phyloP scores from a whole-genome alignment of 495 filamentous ascomycete species.

The Elasticomyces elasticus region DNA sequence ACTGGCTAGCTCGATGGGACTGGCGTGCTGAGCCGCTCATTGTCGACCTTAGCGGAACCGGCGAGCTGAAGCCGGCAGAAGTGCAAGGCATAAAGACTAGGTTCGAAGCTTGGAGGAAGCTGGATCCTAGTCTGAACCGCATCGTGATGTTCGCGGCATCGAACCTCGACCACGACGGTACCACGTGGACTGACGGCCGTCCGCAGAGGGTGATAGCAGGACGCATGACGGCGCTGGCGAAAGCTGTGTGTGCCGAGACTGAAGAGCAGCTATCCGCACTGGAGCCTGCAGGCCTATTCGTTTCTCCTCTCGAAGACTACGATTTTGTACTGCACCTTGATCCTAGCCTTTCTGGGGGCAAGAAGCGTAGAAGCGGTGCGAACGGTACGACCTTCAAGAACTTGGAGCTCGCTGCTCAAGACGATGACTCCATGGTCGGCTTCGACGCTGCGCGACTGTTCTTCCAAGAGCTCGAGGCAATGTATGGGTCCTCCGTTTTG shows the following conservation, averaged over 20 bases:
- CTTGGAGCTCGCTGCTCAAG: conserved; percentile 40
- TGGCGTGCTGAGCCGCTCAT: conserved; percentile 77
- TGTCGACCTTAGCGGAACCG: conserved; percentile 49
- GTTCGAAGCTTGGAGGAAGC: conserved; percentile 69
- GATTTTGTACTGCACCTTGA: conserved; percentile 73
- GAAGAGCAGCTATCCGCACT: conserved; percentile 48
- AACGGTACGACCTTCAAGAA: conserved; percentile 56
- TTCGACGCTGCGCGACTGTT: conserved; percentile 44
- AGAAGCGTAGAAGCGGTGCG: conserved; percentile 27
- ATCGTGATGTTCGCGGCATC: conserved; percentile 74
- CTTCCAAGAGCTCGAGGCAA: conserved; percentile 47
- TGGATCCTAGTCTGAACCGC: conserved; percentile 80
- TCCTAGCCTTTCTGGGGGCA: neutral
- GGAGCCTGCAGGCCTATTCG: conserved; percentile 56
- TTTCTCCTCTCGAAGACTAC: conserved; percentile 58
- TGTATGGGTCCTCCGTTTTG: conserved; percentile 54
- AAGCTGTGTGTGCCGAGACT: conserved; percentile 53
- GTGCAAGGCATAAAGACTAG: conserved; percentile 55
- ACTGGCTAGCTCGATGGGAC: conserved; percentile 75
- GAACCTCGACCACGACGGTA: conserved; percentile 62
- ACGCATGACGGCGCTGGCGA: conserved; percentile 71
- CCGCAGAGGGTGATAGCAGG: conserved; percentile 76
- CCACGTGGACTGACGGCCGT: conserved; percentile 64
- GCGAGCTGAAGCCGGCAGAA: conserved; percentile 40
- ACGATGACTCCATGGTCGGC: conserved; percentile 32